These are phyloP conservation scores for Penicillium sp. DNA, from an alignment of 2,329 filamentous ascomycete genomes.

Conservation along the genomic window DNA sequence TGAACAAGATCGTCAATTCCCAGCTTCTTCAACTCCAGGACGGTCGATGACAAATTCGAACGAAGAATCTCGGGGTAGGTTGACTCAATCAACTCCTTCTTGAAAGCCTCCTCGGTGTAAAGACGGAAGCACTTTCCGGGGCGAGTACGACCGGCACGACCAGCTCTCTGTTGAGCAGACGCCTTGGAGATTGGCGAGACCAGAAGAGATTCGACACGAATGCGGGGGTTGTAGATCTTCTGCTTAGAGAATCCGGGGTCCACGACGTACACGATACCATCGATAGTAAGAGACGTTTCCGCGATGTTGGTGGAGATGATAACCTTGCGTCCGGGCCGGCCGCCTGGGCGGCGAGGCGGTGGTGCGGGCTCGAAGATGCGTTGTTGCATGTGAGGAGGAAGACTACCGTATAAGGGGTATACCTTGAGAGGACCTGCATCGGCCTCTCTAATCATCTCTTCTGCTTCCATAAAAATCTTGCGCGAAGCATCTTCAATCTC, in stretches of 20 bases:
- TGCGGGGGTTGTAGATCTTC: slow-evolving; percentile 97
- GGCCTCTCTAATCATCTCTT: slow-evolving; percentile 86
- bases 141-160: slow-evolving; percentile 97
- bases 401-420: slow-evolving; percentile 88
- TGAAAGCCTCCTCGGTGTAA: slow-evolving; percentile 93
- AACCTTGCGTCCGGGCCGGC: slow-evolving; percentile 83
- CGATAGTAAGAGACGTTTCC: slow-evolving; percentile 94
- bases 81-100: slow-evolving; percentile 95
- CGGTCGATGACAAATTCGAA: slow-evolving; percentile 91
- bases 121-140: slow-evolving; percentile 97
- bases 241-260: slow-evolving; percentile 99
- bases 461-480: slow-evolving; percentile 84
- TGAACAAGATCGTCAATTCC: slow-evolving; percentile 93
- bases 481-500: slow-evolving; percentile 96
- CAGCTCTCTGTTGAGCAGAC: slow-evolving; percentile 92
- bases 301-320: slow-evolving; percentile 97
- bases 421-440: slow-evolving; percentile 85
- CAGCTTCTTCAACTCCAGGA: slow-evolving; percentile 94
- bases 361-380: slow-evolving; percentile 91
- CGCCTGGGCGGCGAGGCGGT: slow-evolving; percentile 64
- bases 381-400: slow-evolving; percentile 90
- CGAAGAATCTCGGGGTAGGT: slow-evolving; percentile 94
- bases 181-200: slow-evolving; percentile 98
- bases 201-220: slow-evolving; percentile 92
- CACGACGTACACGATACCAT: slow-evolving; percentile 98